Percentiles rank a stretch among this genome's conserved stretches.
These are phyloP conservation scores for Dictyostelium brefeldianum DNA, from an alignment of 78 protist genomes.

Conservation along the genomic window DNA sequence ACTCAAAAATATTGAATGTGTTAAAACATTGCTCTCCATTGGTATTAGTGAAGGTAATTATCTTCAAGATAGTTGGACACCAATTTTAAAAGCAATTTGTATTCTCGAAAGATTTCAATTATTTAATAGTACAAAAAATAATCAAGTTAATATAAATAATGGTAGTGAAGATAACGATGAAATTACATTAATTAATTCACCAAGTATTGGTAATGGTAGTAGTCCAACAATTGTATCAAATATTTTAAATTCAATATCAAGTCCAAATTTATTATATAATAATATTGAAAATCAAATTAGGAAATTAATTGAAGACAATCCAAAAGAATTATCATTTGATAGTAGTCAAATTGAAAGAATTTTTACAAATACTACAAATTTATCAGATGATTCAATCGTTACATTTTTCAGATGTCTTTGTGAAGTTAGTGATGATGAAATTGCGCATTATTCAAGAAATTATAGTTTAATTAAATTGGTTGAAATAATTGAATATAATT, in stretches of 20 bases:
- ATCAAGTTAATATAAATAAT: neutral
- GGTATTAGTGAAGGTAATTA: constrained; percentile 94
- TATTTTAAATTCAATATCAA: neutral
- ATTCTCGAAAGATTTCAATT: constrained; percentile 90
- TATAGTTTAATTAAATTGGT: constrained; percentile 96
- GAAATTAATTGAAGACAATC: constrained; percentile 39
- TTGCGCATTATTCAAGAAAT: constrained; percentile 86
- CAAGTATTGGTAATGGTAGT: too few relatives aligned
- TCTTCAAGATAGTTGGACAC: constrained; percentile 89
- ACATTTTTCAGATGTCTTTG: constrained; percentile 92
- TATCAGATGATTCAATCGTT: constrained; percentile 88
- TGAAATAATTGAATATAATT: constrained; percentile 95
- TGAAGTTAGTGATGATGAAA: constrained; percentile 92
- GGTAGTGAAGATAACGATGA: neutral
- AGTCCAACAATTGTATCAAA: neutral
- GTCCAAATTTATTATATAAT: neutral
- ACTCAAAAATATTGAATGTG: constrained; percentile 92
- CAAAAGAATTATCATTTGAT: constrained; percentile 60
- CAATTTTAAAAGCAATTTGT: constrained; percentile 87
- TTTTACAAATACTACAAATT: constrained; percentile 61
- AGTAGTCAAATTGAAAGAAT: constrained; percentile 67
- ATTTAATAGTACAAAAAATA: constrained; percentile 25
- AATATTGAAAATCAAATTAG: constrained; percentile 12
- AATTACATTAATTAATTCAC: neutral
- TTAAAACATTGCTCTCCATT: constrained; percentile 85